Evolutionary conservation across 2,329 filamentous ascomycete species (phyloP), one percentile per base, ranked within the genome.

Genomic region (Trichoderma atrobrunneum): DNA sequence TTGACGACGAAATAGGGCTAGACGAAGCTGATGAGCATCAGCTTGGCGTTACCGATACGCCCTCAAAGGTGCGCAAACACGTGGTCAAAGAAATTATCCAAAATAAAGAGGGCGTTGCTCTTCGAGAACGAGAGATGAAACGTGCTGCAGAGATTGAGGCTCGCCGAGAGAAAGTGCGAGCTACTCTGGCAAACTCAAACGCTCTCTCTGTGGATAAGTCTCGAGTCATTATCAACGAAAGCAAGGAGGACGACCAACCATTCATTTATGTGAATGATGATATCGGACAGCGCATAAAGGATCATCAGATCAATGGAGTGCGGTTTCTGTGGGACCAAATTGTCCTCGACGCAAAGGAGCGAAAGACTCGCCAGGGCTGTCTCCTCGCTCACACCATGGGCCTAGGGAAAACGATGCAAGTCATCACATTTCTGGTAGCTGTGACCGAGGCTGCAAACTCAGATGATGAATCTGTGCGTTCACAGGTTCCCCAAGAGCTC

Each of bases 341-440:
- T 59, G 88, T 95, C 7, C 85, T 87, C 36, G 87, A 90, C 70
- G 79, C 84, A 48, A 48, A 51, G 10, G 43, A 51, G n/a, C 10
- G n/a, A 2, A 82, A 85, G 5, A 82, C 84, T 6, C 85, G 86
- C 21, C 90, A 94, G 80, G 94, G 94, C 3, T 97, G 93, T 78
- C 85, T 97, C 14, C 85, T 97, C 24, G 92, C 94, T 7, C 94
- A 97, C 79, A 93, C 93, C 0, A 97, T 97, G 94, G 95, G 95
- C 1, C 83, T 97, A 3, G 94, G 94, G 18, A 98, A 97, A 83
- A 97, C 94, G 0, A 94, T 97, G 91, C 94, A 97, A 82, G 89
- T 94, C 7, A 93, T 97, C 72, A 92, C 93, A 0, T 83, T 97
- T n/a, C 86, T 98, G 7, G 87, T 92, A 18, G 90, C 93, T 0